phyloP scores from a whole-genome alignment of 148 eudicot genomes.

The Diospyros kaki region DNA sequence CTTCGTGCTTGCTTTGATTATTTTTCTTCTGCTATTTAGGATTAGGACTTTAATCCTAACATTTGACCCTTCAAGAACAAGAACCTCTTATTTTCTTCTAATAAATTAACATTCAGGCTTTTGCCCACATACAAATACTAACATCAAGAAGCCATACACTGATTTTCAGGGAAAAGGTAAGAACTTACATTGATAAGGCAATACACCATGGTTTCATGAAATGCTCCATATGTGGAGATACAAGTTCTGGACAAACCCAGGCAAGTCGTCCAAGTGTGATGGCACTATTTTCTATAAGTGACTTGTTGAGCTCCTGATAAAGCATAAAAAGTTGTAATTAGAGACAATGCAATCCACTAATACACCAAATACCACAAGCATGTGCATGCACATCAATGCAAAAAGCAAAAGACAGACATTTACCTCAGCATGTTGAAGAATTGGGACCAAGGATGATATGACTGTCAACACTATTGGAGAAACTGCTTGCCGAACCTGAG shows the following conservation, averaged over 20 bases:
- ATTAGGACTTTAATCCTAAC: no score
- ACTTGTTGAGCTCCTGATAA: slow-evolving; percentile 84
- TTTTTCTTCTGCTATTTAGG: no score
- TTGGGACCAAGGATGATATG: slow-evolving; percentile 71
- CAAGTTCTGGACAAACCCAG: slow-evolving; percentile 95
- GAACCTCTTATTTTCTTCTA: no score
- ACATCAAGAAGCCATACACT: neutral
- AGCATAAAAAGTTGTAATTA: slow-evolving; percentile 10
- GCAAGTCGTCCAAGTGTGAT: slow-evolving; percentile 95
- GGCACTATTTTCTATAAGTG: slow-evolving; percentile 87
- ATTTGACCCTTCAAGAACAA: no score
- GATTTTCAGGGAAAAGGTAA: neutral
- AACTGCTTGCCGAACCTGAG: slow-evolving; percentile 81
- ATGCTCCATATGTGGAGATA: slow-evolving; percentile 95
- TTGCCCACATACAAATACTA: neutral
- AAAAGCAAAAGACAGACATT: slow-evolving; percentile 6
- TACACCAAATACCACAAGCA: neutral
- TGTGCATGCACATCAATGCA: slow-evolving; percentile 1
- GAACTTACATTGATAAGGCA: slow-evolving; percentile 78
- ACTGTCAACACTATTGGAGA: slow-evolving; percentile 80
- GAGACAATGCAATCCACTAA: slow-evolving; percentile 3
- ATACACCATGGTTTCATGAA: slow-evolving; percentile 92
- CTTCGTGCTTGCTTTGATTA: no score
- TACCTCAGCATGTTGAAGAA: slow-evolving; percentile 95
- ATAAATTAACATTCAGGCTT: no score